Evolutionary conservation across 176 grass and related monocot species (phyloP), one percentile per base, ranked within the genome.

Genomic region (Aegilops tauschii): DNA sequence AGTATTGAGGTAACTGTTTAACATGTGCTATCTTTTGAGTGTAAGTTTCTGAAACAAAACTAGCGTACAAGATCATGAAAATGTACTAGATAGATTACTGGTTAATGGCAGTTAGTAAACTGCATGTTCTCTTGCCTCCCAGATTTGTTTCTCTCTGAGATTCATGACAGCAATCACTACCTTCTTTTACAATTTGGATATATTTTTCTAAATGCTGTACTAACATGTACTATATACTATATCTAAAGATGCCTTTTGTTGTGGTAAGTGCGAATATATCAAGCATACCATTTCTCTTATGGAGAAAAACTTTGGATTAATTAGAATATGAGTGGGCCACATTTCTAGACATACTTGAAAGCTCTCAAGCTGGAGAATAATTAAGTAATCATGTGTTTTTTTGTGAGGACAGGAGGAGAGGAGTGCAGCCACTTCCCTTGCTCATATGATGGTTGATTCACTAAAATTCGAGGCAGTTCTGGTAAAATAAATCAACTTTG

Each of bases 401-500:
- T 31, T 52, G 18, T 65, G 71, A 21, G 62, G 83, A 86, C 87
- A 99, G 97, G 94, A 99, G 61, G 97, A 99, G 66, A 93, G 92
- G 78, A 88, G 59, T 90, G 52, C 92, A 84, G 89, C 92, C 34
- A 90, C 79, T 81, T 90, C 87, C 90, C 87, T 94, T 83, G 84
- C 94, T 67, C 89, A 83, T 52, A 91, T 89, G 49, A 96, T 96
- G 88, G 73, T 94, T 18, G 97, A 99, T 78, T 93, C 90, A 85
- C 72, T 96, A 65, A 99, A 99, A 89, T 94, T 89, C 78, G 94
- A 96, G 80, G 97, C 94, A 90, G 91, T 86, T 89, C 79, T 86
- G 95, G 95, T 98, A 86, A 87, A 82, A 72, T 76, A 82, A 82
- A 65, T 25, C 50, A 30, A 39, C 45, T 80, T 71, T 54, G 50